phyloP scores from a whole-genome alignment of 2,329 filamentous ascomycete genomes.

The Colletotrichum filicis region DNA sequence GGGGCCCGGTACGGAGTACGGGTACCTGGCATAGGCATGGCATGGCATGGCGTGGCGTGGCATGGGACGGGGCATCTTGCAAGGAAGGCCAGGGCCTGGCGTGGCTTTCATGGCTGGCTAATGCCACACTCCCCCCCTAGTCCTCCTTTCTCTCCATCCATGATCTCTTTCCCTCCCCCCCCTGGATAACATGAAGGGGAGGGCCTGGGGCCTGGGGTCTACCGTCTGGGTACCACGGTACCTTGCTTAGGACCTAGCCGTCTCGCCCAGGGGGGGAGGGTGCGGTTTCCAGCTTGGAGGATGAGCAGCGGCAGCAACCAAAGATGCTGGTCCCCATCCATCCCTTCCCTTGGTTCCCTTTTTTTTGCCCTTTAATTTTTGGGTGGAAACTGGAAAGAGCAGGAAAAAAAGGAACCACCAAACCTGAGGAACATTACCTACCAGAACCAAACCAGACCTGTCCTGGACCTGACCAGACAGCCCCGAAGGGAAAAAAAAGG shows the following conservation, averaged over 20 bases:
- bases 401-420: conserved; percentile 22
- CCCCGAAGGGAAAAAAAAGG: not conserved
- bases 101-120: conserved; percentile 6
- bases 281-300: conserved; percentile 17
- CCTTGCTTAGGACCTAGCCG: conserved; percentile 16
- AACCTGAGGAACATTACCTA: conserved; percentile 30
- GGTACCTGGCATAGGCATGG: conserved; percentile 33
- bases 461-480: not conserved
- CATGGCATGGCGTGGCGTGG: conserved; percentile 18
- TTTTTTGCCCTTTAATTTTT: conserved; percentile 34
- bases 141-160: not conserved
- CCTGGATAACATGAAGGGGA: conserved; percentile 23
- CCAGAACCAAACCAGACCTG: not conserved
- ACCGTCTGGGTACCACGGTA: not conserved
- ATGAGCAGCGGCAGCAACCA: conserved; percentile 2
- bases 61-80: conserved; percentile 5
- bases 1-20: conserved; percentile 27
- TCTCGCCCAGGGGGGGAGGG: conserved; percentile 19
- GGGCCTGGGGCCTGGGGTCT: conserved; percentile 5
- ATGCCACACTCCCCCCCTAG: conserved; percentile 19
- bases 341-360: conserved; percentile 27
- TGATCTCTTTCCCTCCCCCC: not conserved
- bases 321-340: not conserved
- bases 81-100: conserved; percentile 17
- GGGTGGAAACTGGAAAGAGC: conserved; percentile 27